Percentiles rank a stretch among this genome's conserved stretches.
These are phyloP conservation scores for Aspergillus avenaceus DNA, from an alignment of 495 filamentous ascomycete species.

Conservation along the genomic window DNA sequence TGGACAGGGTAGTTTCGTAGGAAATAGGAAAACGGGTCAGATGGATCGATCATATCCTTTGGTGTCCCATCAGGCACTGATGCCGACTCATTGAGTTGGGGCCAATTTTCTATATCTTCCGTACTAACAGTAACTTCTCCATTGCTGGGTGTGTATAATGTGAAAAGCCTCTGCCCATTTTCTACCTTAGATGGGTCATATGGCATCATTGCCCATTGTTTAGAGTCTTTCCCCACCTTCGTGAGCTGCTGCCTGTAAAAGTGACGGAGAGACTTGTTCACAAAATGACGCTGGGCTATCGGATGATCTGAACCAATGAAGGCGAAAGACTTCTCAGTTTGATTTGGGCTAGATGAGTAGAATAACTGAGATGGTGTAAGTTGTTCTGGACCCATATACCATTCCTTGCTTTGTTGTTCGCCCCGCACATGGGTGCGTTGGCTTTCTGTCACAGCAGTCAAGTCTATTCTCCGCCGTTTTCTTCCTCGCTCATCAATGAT, in stretches of 20 bases:
- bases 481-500: constrained; percentile 33
- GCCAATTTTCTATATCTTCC: constrained; percentile 20
- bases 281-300: constrained; percentile 19
- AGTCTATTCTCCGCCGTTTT: constrained; percentile 37
- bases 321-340: constrained; percentile 14
- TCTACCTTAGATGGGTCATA: constrained; percentile 12
- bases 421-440: background rate
- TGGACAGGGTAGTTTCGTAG: constrained; percentile 43
- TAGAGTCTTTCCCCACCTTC: constrained; percentile 5
- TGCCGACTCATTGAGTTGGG: constrained; percentile 7
- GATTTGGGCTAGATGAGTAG: constrained; percentile 13
- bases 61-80: background rate
- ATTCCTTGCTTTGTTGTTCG: constrained; percentile 5
- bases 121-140: constrained; percentile 21
- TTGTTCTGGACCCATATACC: constrained; percentile 29
- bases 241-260: constrained; percentile 21
- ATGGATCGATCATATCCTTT: background rate
- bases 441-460: constrained; percentile 2
- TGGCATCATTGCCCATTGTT: constrained; percentile 21
- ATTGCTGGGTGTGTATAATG: constrained; percentile 20
- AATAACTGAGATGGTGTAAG: constrained; percentile 19
- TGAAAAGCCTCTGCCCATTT: constrained; percentile 15
- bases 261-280: constrained; percentile 20
- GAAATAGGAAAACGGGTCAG: constrained; percentile 17
- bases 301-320: constrained; percentile 16